Evolutionary conservation across 768 basidiomycete species (phyloP).

Genomic region (Termitomyces sp.): DNA sequence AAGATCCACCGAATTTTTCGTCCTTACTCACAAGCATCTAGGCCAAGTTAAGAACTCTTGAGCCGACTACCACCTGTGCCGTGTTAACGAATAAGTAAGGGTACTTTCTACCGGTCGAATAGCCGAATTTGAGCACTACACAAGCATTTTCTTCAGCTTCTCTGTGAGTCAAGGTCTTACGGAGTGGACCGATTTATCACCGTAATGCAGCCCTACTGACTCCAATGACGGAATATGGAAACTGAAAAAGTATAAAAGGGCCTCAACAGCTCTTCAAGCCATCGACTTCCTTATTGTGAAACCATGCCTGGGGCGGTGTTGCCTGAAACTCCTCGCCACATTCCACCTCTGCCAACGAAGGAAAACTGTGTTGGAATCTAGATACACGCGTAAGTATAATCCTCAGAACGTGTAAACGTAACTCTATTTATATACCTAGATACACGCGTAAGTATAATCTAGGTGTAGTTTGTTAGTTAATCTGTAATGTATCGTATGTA

Average conservation of each 20-base stretch:
- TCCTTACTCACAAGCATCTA: too few relatives aligned
- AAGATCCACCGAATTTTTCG: background rate
- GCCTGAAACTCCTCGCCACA: conserved; percentile 33
- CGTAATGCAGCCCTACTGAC: background rate
- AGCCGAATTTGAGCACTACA: background rate
- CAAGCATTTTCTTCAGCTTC: background rate
- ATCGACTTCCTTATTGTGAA: background rate
- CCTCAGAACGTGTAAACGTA: too few relatives aligned
- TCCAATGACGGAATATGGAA: background rate
- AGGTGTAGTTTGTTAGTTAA: too few relatives aligned
- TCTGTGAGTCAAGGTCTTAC: background rate
- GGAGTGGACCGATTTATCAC: background rate
- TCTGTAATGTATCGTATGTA: too few relatives aligned
- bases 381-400: too few relatives aligned
- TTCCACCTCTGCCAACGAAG: conserved; percentile 14
- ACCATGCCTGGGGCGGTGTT: conserved; percentile 26
- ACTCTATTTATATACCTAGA: too few relatives aligned
- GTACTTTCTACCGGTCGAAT: background rate
- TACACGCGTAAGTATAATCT: too few relatives aligned
- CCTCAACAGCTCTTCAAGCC: too few relatives aligned
- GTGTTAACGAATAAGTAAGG: too few relatives aligned
- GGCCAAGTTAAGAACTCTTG: background rate
- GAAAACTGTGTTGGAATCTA: conserved; percentile 12
- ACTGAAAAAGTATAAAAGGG: background rate
- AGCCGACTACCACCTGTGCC: background rate